Base-by-base conservation (phyloP, 306 rosid species). In the Abrus pulchellus region DNA sequence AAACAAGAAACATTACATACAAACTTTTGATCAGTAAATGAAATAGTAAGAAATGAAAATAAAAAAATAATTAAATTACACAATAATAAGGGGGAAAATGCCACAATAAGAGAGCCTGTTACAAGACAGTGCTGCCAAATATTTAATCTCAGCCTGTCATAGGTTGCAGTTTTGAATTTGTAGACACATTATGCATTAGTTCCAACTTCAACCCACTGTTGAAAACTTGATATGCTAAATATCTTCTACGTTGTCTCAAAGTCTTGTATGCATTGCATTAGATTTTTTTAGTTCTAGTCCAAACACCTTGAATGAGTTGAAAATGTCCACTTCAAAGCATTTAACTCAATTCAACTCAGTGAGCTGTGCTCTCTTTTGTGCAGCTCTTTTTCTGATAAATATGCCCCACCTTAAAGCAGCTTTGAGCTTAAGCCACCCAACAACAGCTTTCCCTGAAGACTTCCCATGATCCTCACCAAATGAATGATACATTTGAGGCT, bases 351-450 rank as follows among this genome's bases (percentile, higher is more conserved):
- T 88, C 84, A 94, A 75, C 80, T 92, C 97, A 11, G 93, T 88
- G 62, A 94, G 90, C 75, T 84, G 98, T 34, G 98, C 98, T 89
- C 98, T 86, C 74, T 95, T 90, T 84, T 88, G 88, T 63, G 97
- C 94, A 71, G 93, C 94, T 83, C 38, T 91, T 83, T 88, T 91
- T 76, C 94, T 90, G 40, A 92, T 80, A 60, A 94, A 91, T 41
- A 94, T 92, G 11, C 98, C 98, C 98, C 98, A 94, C 67, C 98
- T 90, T 64, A 94, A 87, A 33, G 97, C 98, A 3, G 97, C 98
- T 86, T 89, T 94, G 59, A 94, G 94, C 87, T 93, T 91, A 68
- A 94, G 93, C 98, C 98, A 94, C 60, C 98, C 98, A 7, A 94
- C 89, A 41, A 89, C 93, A 33, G 97, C 98, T 34, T 89, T 91